A percentile compares a stretch with the other conserved stretches of the same genome.
Evolutionary conservation across 345 rosid species (phyloP).

Genomic region (Eucalyptus grandis): DNA sequence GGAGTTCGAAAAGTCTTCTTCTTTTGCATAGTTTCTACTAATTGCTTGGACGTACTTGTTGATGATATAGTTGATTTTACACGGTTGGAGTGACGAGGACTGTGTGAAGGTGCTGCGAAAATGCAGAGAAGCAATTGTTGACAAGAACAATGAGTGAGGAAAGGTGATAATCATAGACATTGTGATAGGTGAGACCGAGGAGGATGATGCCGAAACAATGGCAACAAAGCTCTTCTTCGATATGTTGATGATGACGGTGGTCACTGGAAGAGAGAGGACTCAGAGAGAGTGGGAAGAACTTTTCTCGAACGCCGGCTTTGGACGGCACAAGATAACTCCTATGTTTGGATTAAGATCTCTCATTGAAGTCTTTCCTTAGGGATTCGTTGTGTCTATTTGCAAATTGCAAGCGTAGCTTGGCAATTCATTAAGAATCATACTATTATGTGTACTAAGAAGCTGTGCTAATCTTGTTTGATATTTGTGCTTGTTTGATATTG

Average conservation of each 20-base stretch:
- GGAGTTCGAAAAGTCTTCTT: neutral
- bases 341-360: constrained; percentile 22
- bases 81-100: constrained; percentile 28
- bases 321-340: constrained; percentile 13
- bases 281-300: constrained; percentile 14
- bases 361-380: constrained; percentile 24
- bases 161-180: constrained; percentile 8
- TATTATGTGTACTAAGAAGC: neutral
- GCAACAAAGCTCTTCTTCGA: constrained; percentile 25
- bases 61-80: constrained; percentile 13
- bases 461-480: neutral
- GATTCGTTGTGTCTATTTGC: neutral
- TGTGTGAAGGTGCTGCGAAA: constrained; percentile 21
- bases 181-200: neutral
- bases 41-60: neutral
- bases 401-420: neutral
- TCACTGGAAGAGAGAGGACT: constrained; percentile 15
- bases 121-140: constrained; percentile 22
- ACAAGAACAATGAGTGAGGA: neutral
- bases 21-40: neutral
- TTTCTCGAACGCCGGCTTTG: constrained; percentile 18
- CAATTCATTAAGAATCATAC: neutral
- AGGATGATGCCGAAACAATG: neutral
- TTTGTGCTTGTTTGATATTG: neutral
- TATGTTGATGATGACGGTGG: constrained; percentile 21